Conservation (phyloP, 441 rosid genomes). For the Gossypium schwendimanii region DNA sequence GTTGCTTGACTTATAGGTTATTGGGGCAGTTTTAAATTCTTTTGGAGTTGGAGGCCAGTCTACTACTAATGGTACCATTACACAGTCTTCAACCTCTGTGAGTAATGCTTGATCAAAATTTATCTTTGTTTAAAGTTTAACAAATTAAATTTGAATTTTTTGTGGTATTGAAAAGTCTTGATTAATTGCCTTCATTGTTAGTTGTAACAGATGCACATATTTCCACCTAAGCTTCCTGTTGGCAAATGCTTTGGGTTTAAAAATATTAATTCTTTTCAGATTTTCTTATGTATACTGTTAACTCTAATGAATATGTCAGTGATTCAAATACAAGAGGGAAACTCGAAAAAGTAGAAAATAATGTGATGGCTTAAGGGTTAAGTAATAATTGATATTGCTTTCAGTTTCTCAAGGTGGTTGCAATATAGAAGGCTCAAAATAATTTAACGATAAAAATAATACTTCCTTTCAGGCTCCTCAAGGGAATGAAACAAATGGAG, state of each 20-base stretch:
- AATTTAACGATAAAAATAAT: not conserved
- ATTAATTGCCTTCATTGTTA: not conserved
- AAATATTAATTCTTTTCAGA: not conserved
- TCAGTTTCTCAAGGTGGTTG: not conserved
- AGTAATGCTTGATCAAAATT: not conserved
- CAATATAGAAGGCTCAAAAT: not conserved
- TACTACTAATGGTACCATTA: not conserved
- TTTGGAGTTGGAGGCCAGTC: constrained; percentile 64
- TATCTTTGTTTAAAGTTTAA: not conserved
- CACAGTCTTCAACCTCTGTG: constrained; percentile 14
- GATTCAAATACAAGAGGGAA: constrained; percentile 1
- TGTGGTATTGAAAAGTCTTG: not conserved
- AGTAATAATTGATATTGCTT: not conserved
- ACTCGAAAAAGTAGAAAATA: not conserved
- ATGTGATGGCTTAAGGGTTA: not conserved
- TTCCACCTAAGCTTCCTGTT: not conserved
- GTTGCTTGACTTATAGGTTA: constrained; percentile 45
- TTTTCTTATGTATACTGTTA: not conserved
- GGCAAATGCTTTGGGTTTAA: not conserved
- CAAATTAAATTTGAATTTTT: not conserved
- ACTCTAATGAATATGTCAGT: not conserved
- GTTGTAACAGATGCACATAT: not conserved
- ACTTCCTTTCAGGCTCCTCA: constrained; percentile 32
- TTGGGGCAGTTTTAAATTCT: constrained; percentile 82
- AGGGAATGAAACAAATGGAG: constrained; percentile 44